Evolutionary conservation across 2,329 filamentous ascomycete species (phyloP).

Genomic region (Fusarium chuoi): DNA sequence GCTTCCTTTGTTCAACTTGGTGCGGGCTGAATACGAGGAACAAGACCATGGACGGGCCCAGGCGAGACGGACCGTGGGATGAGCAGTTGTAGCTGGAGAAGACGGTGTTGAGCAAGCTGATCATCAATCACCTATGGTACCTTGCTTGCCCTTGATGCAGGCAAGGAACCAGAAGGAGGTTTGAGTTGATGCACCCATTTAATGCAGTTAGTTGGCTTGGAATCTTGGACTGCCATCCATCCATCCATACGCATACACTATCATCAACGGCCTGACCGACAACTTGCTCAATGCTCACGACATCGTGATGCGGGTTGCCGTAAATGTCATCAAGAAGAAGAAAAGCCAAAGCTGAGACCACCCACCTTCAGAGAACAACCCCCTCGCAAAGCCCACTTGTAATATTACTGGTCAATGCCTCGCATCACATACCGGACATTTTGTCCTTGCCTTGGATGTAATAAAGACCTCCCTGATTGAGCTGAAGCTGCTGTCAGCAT

Average conservation of each 20-base stretch:
- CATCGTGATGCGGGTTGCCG: conserved; percentile 10
- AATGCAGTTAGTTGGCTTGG: conserved; percentile 10
- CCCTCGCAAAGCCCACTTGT: conserved; percentile 35
- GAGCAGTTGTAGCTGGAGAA: conserved; percentile 7
- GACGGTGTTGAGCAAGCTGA: conserved; percentile 3
- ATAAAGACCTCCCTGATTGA: conserved; percentile 10
- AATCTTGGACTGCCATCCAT: not conserved
- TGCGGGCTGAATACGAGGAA: conserved; percentile 2
- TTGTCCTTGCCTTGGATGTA: not conserved
- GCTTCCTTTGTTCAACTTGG: conserved; percentile 10
- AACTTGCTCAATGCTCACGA: conserved; percentile 13
- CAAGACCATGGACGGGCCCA: conserved; percentile 14
- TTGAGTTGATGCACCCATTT: conserved; percentile 13
- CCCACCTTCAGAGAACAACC: conserved; percentile 10
- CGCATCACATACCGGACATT: conserved; percentile 12
- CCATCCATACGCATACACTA: not conserved
- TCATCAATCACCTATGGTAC: not conserved
- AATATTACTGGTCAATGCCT: conserved; percentile 45
- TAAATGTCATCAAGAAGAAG: conserved; percentile 10
- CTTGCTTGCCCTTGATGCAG: not conserved
- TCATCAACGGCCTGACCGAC: conserved; percentile 15
- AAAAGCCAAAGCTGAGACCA: conserved; percentile 39
- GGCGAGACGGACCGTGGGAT: conserved; percentile 21
- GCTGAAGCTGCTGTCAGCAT: not conserved
- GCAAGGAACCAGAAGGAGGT: conserved; percentile 1